Evolutionary conservation across 2,329 filamentous ascomycete genomes (phyloP), one percentile per base, ranked within the genome.

Genomic region (Macrophomina phaseolina): DNA sequence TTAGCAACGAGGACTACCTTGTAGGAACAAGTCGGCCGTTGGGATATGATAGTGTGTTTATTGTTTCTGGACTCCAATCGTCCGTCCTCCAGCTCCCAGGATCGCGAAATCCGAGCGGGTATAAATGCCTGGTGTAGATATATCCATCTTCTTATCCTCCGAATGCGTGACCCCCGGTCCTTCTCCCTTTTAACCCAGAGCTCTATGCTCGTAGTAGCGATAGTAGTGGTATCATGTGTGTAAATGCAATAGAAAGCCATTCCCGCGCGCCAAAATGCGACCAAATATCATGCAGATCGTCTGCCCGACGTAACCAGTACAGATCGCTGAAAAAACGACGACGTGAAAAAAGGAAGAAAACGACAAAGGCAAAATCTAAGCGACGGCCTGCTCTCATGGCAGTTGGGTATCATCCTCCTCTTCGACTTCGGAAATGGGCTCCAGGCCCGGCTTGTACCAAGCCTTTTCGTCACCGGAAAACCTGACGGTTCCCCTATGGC

Each of bases 341-440:
- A 62, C 23, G 38, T 36, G 28, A 48, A 42, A 38, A 49, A 45
- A 14, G 9, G 14, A 18, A 28, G 28, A 46, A 32, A 46, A 18
- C 23, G 32, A 5, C 23, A 62, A 62, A 48, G 49, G 38, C 14
- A 23, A 51, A 62, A 49, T 62, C n/a, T 62, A 49, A 64, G 62
- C 52, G 63, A 65, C 30, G 58, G 51, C 63, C 63, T 65, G 63
- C 52, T 16, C 63, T 65, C 30, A 65, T 48, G 51, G 63, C 63
- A 65, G 63, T 58, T 52, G 63, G 63, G 63, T 65, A 65, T 65
- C 52, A 65, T 65, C 63, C 23, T 65, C 63, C 51, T 65, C 63
- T 62, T 62, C 58, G 16, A 45, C 48, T 45, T 65, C 63, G 18
- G 53, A 42, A 23, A 65, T 65, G 42, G 63, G 30, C 52, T 48